Evolutionary conservation across 2,329 filamentous ascomycete genomes (phyloP).

Genomic region (Penicillium brasilianum): DNA sequence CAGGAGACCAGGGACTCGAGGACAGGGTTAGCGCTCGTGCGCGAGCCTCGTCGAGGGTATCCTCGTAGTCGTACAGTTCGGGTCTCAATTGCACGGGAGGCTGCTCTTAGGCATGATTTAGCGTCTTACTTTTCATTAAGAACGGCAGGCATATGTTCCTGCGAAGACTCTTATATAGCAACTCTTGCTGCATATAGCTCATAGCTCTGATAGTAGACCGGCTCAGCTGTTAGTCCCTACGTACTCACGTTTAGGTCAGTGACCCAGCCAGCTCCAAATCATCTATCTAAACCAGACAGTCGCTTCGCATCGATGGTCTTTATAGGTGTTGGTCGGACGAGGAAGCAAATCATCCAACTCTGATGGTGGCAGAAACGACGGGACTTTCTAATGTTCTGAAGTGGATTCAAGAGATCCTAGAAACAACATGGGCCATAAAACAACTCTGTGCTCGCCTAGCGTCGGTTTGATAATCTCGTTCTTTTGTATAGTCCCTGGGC

Average conservation of each 20-base stretch:
- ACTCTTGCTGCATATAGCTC: neutral
- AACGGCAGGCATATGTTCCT: neutral
- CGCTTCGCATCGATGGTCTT: neutral
- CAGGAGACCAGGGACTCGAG: neutral
- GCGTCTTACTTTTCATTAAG: neutral
- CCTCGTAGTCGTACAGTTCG: neutral
- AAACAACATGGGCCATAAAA: no score
- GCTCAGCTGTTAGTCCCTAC: neutral
- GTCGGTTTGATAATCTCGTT: no score
- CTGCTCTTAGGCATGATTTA: neutral
- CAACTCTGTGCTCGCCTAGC: no score
- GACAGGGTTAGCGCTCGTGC: neutral
- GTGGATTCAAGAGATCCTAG: no score
- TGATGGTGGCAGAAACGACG: no score
- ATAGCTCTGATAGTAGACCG: neutral
- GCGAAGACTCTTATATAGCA: neutral
- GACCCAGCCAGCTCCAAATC: neutral
- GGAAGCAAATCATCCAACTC: no score
- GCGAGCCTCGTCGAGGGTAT: neutral
- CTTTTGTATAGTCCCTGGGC: no score
- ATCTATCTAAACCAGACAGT: no score
- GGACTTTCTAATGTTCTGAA: no score
- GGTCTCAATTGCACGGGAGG: neutral
- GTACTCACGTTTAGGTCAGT: neutral
- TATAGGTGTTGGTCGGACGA: no score